Evolutionary conservation across 805 yeast species (phyloP), one percentile per base, ranked within the genome.

Genomic region (Nakazawaea ishiwadae): DNA sequence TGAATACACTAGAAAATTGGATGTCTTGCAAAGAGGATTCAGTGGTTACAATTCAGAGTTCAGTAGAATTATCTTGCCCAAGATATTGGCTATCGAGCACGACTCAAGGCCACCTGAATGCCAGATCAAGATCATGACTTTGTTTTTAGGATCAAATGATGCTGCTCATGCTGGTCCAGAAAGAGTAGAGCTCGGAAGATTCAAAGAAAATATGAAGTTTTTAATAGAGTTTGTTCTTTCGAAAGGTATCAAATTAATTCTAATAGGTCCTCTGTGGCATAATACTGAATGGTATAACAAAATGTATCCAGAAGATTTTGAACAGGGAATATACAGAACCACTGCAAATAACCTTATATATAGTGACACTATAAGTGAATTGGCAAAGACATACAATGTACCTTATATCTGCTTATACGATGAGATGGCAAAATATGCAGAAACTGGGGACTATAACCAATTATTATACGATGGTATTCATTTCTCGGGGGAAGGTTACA

Each of bases 91-190:
- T 17, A 52, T 59, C 4, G 85, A 79, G 46, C 60, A 73, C 35
- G 65, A 63, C 40, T 30, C 44, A 9, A 49, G 42, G 20, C 54
- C 59, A 1, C 63, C 51, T 5, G 49, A 46, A 4, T 55, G 60
- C 29, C 55, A 59, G 44, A 62, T 77, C 38, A 52, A 51, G 31
- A 33, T 60, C 9, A 66, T 78, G 44, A 75, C 79, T 9, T 62
- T 88, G 2, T 88, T 84, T 55, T 78, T 86, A 51, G 96, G 96
- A 4, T 75, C 96, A 11, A 89, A 89, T 54, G 97, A 89, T 57
- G 69, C 83, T 0, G 69, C 74, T 3, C 48, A 62, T 7, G 65
- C 55, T 1, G 71, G 71, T 4, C 52, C 55, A 4, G 78, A 73
- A 48, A 60, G 62, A 17, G 85, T 83, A 5, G 43, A 31, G 17